Percentiles rank a stretch among this genome's conserved stretches.
These are phyloP conservation scores for Yamadazyma atmosphaerica DNA, from an alignment of 1,139 yeast species.

Conservation along the genomic window DNA sequence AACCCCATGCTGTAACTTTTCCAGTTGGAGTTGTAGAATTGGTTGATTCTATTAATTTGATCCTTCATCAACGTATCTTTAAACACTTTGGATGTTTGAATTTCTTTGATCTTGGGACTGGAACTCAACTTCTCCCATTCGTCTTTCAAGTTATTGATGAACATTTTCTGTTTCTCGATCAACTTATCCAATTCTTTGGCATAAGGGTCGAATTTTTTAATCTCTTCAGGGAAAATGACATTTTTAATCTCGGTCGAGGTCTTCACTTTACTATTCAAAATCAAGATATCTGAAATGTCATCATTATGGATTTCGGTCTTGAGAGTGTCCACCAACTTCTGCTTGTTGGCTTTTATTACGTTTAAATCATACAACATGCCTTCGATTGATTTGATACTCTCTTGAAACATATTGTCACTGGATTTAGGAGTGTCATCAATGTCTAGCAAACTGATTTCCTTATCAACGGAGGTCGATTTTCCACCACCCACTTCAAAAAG, in stretches of 20 bases:
- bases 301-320: conserved; percentile 75
- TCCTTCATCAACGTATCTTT: conserved; percentile 22
- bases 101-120: conserved; percentile 40
- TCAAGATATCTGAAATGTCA: conserved; percentile 78
- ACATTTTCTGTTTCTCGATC: conserved; percentile 58
- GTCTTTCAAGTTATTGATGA: conserved; percentile 56
- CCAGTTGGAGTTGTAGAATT: conserved; percentile 58
- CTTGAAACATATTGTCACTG: conserved; percentile 41
- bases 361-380: conserved; percentile 47
- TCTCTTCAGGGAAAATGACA: conserved; percentile 67
- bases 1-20: conserved; percentile 58
- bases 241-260: conserved; percentile 58
- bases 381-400: conserved; percentile 43
- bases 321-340: conserved; percentile 59
- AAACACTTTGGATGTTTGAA: conserved; percentile 35
- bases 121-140: conserved; percentile 59
- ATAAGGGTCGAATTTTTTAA: conserved; percentile 74
- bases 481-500: conserved; percentile 23
- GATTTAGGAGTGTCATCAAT: conserved; percentile 22
- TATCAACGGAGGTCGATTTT: conserved; percentile 14
- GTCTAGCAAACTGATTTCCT: conserved; percentile 57
- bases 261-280: conserved; percentile 62
- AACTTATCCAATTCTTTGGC: conserved; percentile 68
- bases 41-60: conserved; percentile 39
- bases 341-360: conserved; percentile 57